A percentile compares a stretch with the other conserved stretches of the same genome.
Evolutionary conservation across 176 grass and related monocot species (phyloP).

Genomic region (Themeda triandra): DNA sequence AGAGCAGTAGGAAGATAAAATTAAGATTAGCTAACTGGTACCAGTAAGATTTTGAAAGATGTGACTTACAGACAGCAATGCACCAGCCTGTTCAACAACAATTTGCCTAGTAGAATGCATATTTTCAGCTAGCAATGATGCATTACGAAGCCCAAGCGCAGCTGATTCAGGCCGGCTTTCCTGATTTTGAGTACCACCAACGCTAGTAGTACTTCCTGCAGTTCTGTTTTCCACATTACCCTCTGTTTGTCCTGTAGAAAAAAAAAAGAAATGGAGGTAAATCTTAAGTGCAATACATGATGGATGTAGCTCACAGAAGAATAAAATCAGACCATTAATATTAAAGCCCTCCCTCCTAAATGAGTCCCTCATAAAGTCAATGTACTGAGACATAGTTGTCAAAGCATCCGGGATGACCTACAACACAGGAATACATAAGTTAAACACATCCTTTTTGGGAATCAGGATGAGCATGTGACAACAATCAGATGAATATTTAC

Average conservation of each 20-base stretch:
- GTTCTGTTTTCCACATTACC: conserved; percentile 28
- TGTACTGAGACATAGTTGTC: conserved; percentile 86
- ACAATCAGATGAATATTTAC: conserved; percentile 53
- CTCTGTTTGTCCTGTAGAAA: conserved; percentile 34
- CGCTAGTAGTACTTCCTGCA: conserved; percentile 33
- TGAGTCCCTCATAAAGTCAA: conserved; percentile 75
- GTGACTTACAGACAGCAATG: conserved; percentile 51
- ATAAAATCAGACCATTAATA: conserved; percentile 45
- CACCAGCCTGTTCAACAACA: conserved; percentile 56
- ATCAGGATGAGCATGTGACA: conserved; percentile 5
- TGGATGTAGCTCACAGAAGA: neutral
- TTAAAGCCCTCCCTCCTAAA: conserved; percentile 78
- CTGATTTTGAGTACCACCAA: conserved; percentile 32
- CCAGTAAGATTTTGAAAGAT: conserved; percentile 17
- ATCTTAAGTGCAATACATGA: conserved; percentile 12
- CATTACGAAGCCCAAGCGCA: conserved; percentile 49
- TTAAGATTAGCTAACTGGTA: conserved; percentile 14
- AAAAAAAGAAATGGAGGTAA: conserved; percentile 15
- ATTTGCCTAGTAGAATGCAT: conserved; percentile 58
- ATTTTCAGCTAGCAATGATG: conserved; percentile 59
- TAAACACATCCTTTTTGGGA: neutral
- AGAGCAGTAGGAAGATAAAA: neutral
- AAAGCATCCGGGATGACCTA: conserved; percentile 91
- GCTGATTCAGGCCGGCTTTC: conserved; percentile 35
- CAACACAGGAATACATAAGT: conserved; percentile 28